Base-by-base conservation (phyloP, 75 land plant genomes). In the Cunninghamia lanceolata region DNA sequence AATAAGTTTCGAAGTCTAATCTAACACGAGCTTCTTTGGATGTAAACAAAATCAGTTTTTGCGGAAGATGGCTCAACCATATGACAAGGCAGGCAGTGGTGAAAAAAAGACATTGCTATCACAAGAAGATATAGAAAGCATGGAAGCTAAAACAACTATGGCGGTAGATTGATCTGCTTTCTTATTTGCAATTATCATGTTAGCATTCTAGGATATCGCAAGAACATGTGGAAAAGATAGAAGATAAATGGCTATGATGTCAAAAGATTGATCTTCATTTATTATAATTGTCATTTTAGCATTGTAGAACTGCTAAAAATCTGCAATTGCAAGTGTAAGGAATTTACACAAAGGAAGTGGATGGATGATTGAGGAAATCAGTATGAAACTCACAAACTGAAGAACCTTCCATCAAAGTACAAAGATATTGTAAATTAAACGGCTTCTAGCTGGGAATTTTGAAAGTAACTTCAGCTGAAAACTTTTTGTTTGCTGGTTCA, bases 61-160 rank as follows among this genome's bases (percentile, higher is more conserved):
- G 30, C 78, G 99, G 52, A 93, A 90, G 87, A 98, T 98, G 99
- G 99, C 99, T 45, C 99, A 98, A 85, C 99, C 99, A 38, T 98
- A 95, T 85, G 97, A 98, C 73, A 96, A 95, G 86, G 70, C 92
- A 32, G 97, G 94, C 1, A 82, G 86, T 43, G 91, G 91, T 28
- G 89, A 86, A 82, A 93, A 88, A 88, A 93, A 94, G 75, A 98
- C 99, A 13, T 90, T 98, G 43, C 77, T 95, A 84, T 92, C 99
- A n/a, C 93, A 96, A 83, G 95, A 92, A 68, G 99, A 98, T 63
- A 38, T 98, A 76, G 93, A 93, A 83, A 92, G 87, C 79, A 94
- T 94, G 93, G 90, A 86, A 16, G 85, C 30, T 53, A 17, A 82
- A 52, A 66, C 71, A 82, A 32, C 4, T 21, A n/a, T 80, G 82